Conservation (phyloP, 306 rosid genomes). For the Astragalus membranaceus region DNA sequence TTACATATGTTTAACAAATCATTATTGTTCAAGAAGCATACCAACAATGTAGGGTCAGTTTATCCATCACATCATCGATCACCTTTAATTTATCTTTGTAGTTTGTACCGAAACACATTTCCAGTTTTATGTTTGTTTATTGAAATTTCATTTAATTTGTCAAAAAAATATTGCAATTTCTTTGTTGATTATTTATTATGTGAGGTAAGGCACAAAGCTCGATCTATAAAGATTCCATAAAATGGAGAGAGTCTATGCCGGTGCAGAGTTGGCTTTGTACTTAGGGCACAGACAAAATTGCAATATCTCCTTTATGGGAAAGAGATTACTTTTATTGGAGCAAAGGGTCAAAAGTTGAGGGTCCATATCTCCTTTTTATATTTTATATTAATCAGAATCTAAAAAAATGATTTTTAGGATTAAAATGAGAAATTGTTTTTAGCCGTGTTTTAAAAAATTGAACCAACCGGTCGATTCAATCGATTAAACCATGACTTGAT, state of each 20-base stretch:
- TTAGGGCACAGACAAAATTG: no score
- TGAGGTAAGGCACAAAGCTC: slow-evolving; percentile 17
- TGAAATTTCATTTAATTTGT: no score
- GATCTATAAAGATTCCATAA: slow-evolving; percentile 4
- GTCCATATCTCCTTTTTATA: neutral
- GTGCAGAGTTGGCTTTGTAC: slow-evolving; percentile 26
- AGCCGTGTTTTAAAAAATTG: no score
- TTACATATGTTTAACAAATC: slow-evolving; percentile 13
- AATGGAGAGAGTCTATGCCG: neutral
- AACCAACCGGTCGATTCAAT: no score
- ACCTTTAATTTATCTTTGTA: neutral
- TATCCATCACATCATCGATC: neutral
- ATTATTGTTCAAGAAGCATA: slow-evolving; percentile 16
- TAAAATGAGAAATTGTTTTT: no score
- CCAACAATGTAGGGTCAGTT: slow-evolving; percentile 16
- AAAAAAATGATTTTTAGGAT: no score
- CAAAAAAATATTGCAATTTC: neutral
- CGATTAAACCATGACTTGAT: no score
- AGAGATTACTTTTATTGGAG: neutral
- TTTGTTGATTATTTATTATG: neutral
- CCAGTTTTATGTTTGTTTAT: neutral
- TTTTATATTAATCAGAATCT: no score
- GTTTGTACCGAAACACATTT: neutral
- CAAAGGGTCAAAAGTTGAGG: slow-evolving; percentile 23
- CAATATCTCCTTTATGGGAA: no score